Evolutionary conservation across 345 rosid genomes (phyloP), one percentile per base, ranked within the genome.

Genomic region (Syzygium oleosum): DNA sequence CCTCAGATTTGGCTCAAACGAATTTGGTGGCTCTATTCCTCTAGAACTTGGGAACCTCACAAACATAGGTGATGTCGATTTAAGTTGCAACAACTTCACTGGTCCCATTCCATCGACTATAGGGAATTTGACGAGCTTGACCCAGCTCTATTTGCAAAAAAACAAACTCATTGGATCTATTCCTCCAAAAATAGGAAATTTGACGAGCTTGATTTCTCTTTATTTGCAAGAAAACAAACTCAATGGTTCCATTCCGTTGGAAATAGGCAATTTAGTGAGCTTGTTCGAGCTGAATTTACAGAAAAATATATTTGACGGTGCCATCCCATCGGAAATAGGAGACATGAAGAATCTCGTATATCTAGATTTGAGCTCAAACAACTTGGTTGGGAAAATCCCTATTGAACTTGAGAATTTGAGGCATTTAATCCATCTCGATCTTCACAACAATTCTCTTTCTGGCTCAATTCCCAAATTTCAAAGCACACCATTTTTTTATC

Each of bases 311-410:
- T n/a, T 88, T 4, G 17, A 7, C 22, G 68, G 90, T 51, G 21
- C 87, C 6, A 89, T 87, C 19, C 88, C 89, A 25, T 12, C 11
- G 2, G 34, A 65, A 53, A 6, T 87, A 9, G 17, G 65, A 38
- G 4, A 52, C 12, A n/a, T 84, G 23, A 22, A 23, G 9, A 77
- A n/a, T 54, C 52, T 86, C 34, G 0, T 1, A 0, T 0, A 0
- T 1, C 77, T 63, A 29, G 21, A 63, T n/a, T 63, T 63, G 77
- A 63, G 77, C 63, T 58, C 14, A 9, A 58, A 58, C 63, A 23
- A 58, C 63, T 58, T 58, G 63, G 63, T 58, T 23, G 63, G 29
- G 63, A 0, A 23, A 58, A 58, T 58, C 63, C 29, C 63, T 58
- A 0, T 58, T 23, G 63, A 58, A 58, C 63, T 63, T 14, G 7